Evolutionary conservation across 169 alveolate genomes (phyloP), one percentile per base, ranked within the genome.

Genomic region (Ichthyophthirius multifiliis): DNA sequence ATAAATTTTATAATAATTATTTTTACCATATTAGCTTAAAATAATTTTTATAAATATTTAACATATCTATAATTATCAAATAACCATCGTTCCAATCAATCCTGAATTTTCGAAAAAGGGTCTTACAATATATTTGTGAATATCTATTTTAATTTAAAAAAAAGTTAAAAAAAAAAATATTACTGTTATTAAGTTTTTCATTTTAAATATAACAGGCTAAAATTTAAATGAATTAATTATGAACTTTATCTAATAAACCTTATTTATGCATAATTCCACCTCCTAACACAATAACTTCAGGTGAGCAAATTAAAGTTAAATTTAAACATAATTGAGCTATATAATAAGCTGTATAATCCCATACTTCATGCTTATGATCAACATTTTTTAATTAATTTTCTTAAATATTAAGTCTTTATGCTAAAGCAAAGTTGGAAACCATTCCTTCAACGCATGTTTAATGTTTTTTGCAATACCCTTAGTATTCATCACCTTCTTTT

Each of bases 201-300:
- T 63, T 37, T 16, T 64, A 23, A 9, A 89, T 73, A 74, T 89
- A 89, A 2, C 81, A 79, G 31, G 82, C 82, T 7, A 77, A 43
- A 3, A 82, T 20, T 27, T 76, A 41, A 32, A 44, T 65, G 37
- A 79, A 76, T 4, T 62, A 39, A 4, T 77, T 27, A 62, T 82
- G 63, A 4, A 90, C 76, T 4, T 48, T 76, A 6, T 44, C 44
- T 65, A 64, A 82, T 13, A 90, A 64, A 76, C 64, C 43, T 37
- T 84, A 77, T 78, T 93, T 88, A 63, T 86, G 83, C 96, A 93
- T 93, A 9, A 93, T 91, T 7, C 96, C 96, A 31, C 97, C 97
- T 41, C 97, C 97, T 9, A 93, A 46, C 15, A 93, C 90, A 71
- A 93, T 93, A 43, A 82, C 90, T 81, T 93, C 88, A 13, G 91